Evolutionary conservation across 1,139 yeast genomes (phyloP), one percentile per base, ranked within the genome.

Genomic region (Yamadazyma dushanensis): DNA sequence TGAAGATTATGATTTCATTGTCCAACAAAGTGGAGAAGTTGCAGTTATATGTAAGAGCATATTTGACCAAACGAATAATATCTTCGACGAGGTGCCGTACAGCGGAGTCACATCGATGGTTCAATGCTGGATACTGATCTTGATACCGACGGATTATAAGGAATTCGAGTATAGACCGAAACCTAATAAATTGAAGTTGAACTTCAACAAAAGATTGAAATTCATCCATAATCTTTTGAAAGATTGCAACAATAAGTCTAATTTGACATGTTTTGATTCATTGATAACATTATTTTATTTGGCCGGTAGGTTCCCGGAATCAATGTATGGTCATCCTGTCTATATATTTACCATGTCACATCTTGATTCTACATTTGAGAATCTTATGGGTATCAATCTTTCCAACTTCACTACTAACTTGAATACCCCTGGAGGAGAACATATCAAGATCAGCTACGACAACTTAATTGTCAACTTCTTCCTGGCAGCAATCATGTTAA

Each of bases 241-340:
- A 31, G 71, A 68, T 31, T 46, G 69, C 2, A 49, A 59, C 9
- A 58, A 54, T 8, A 53, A 67, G 14, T 53, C 63, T 14, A 63
- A 63, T 39, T 54, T 75, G 30, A 75, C 73, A 38, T 63, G 71
- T 36, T 59, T 67, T 58, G 65, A 77, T 32, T 45, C 69, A 1
- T 48, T 70, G 23, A 62, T 76, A 23, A 65, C 70, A 29, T 55
- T 75, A 5, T 66, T 63, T 39, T 64, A 63, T 31, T 52, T 70
- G 37, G 78, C 76, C 6, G 70, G 76, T 4, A 54, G 66, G 35
- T 47, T 66, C 16, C 55, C 59, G 5, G 37, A 51, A 3, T 43
- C 47, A 11, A 45, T 53, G 33, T 39, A 41, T 8, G 40, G 54
- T 8, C 75, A 75, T 49, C 67, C 77, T 1, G 49, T 78, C 6